Conservation (phyloP, 139 green algal genomes). For the Eudorina sp. region DNA sequence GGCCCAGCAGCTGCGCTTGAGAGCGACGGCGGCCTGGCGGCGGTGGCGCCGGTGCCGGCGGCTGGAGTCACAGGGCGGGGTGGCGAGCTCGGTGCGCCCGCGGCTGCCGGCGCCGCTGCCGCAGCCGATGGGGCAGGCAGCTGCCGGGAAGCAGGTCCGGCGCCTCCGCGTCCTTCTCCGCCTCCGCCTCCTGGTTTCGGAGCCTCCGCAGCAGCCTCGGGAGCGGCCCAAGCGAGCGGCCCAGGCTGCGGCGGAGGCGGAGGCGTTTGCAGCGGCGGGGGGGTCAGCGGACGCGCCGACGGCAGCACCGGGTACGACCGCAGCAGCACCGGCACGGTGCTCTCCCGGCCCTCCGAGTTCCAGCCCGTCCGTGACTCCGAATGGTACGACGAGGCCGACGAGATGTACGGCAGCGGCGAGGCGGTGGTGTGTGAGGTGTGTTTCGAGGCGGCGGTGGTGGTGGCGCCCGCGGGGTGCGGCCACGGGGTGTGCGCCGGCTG, state of each 20-base stretch:
- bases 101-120: no score
- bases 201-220: no score
- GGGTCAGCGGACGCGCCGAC: background rate
- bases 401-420: background rate
- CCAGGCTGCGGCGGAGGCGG: no score
- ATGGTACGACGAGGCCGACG: background rate
- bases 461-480: background rate
- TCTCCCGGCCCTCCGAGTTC: no score
- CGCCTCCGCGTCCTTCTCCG: no score
- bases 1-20: background rate
- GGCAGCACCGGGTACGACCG: background rate
- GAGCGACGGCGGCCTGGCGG: background rate
- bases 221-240: no score
- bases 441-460: background rate
- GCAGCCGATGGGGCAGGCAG: no score
- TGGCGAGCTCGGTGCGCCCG: no score
- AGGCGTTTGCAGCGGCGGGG: background rate
- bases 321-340: background rate
- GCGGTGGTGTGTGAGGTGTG: background rate
- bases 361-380: background rate
- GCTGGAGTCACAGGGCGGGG: no score
- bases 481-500: conserved; percentile 13
- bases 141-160: no score
- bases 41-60: background rate
- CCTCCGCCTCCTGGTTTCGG: background rate